Evolutionary conservation across 2,329 filamentous ascomycete genomes (phyloP).

Genomic region (Phoma sp.): DNA sequence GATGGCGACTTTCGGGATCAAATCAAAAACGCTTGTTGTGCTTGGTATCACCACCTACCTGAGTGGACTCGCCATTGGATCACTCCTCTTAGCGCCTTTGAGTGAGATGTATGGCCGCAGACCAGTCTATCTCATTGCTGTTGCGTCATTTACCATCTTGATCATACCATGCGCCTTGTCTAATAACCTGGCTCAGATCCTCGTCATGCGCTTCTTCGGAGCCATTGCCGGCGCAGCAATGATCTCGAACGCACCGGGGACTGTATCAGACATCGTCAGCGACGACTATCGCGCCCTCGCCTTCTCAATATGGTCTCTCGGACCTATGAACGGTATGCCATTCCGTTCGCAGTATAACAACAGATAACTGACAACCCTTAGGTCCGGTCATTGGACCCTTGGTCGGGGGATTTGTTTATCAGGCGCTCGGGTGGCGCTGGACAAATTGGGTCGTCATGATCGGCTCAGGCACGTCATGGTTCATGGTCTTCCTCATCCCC

Average conservation of each 20-base stretch:
- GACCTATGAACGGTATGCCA: constrained; percentile 72
- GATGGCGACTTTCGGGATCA: constrained; percentile 67
- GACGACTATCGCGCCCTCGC: constrained; percentile 82
- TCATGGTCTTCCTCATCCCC: constrained; percentile 63
- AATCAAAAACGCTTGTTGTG: constrained; percentile 66
- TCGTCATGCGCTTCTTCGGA: constrained; percentile 76
- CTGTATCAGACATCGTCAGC: constrained; percentile 80
- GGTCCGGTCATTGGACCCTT: constrained; percentile 64
- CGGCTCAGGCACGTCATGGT: constrained; percentile 66
- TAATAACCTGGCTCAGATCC: constrained; percentile 68
- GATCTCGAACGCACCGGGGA: constrained; percentile 83
- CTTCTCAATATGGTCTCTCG: constrained; percentile 82
- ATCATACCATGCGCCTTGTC: constrained; percentile 75
- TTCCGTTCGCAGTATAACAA: not conserved
- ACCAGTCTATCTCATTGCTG: constrained; percentile 70
- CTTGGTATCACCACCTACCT: constrained; percentile 81
- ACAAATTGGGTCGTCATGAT: constrained; percentile 74
- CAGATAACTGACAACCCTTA: not conserved
- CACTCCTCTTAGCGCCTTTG: constrained; percentile 74
- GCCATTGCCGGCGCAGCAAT: constrained; percentile 78
- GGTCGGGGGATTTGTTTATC: constrained; percentile 80
- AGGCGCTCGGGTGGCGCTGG: constrained; percentile 87
- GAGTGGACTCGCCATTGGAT: constrained; percentile 73
- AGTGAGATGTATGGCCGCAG: constrained; percentile 72
- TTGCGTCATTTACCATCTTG: constrained; percentile 69